Base-by-base conservation (phyloP, 345 rosid genomes). In the Carallia pectinifolia region DNA sequence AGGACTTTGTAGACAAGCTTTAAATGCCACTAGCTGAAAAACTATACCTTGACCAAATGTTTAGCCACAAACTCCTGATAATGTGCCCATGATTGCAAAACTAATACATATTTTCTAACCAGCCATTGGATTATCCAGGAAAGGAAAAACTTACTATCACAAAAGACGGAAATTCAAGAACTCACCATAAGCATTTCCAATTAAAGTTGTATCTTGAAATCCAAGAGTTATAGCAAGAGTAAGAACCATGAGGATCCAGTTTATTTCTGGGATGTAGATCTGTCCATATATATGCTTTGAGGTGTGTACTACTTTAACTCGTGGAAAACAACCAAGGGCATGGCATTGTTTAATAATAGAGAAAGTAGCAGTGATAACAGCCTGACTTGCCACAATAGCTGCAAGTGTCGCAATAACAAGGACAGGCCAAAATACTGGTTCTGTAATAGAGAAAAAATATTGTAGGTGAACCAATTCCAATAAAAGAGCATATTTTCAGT, bases 311-410 rank as follows among this genome's bases (percentile, higher is more conserved):
- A 93, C 79, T 82, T 93, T 93, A 77, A 93, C 97, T 40, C 98
- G 86, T 5, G 98, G 98, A 74, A 93, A 93, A 82, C 98, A 93
- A 44, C 98, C 97, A 62, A 93, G 94, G 39, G 98, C 93, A 81
- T 91, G 88, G 62, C 96, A 93, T 73, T 93, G 98, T 77, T 93
- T 93, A 78, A 93, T 67, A 33, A 89, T 87, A 50, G 98, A 93
- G 74, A 91, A 91, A 6, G 97, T 93, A 68, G 97, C 91, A 59
- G 94, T 91, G 61, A 93, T 91, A 70, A 87, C 81, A 77, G 94
- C 90, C 80, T 89, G 97, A 80, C 98, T 91, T 66, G 93, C 96
- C 67, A 91, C 97, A 74, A 86, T 86, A 62, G 98, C 92, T 16
- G 97, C 94, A 68, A 93, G 92, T n/a, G 93, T 87, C 55, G 98